Evolutionary conservation across 176 grass and related monocot species (phyloP).

Genomic region (Thalia dealbata): DNA sequence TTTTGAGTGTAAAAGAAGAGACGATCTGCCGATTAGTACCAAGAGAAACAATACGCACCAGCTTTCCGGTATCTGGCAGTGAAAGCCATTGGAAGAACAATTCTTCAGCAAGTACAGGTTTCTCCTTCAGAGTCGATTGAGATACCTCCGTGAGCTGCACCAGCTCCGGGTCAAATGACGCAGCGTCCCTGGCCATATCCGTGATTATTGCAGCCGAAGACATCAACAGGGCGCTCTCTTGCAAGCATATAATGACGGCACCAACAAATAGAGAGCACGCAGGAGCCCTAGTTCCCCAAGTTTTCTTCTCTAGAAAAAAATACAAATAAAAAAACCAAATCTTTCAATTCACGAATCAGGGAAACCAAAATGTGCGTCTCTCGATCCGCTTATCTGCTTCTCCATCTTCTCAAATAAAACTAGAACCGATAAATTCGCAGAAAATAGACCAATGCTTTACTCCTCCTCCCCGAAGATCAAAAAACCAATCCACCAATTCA

Average conservation of each 20-base stretch:
- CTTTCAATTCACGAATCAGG: slow-evolving; percentile 4
- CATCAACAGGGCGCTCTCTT: slow-evolving; percentile 25
- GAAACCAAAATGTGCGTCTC: background rate
- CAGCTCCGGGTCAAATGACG: slow-evolving; percentile 89
- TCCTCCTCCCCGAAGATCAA: background rate
- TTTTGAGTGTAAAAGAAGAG: too few relatives aligned
- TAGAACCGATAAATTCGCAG: background rate
- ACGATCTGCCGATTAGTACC: background rate
- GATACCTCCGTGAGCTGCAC: slow-evolving; percentile 88
- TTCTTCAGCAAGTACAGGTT: slow-evolving; percentile 41
- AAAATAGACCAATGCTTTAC: background rate
- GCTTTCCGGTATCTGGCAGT: slow-evolving; percentile 65
- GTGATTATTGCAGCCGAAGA: slow-evolving; percentile 53
- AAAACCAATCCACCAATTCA: background rate
- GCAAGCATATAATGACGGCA: slow-evolving; percentile 43
- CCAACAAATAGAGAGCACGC: background rate
- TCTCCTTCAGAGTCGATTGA: slow-evolving; percentile 56
- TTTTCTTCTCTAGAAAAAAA: background rate
- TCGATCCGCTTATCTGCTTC: background rate
- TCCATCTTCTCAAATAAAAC: background rate
- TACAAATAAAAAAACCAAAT: slow-evolving; percentile 12
- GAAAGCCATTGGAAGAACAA: slow-evolving; percentile 93
- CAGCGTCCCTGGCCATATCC: slow-evolving; percentile 59
- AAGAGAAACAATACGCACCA: slow-evolving; percentile 40
- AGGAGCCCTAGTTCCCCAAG: slow-evolving; percentile 3